Conservation (phyloP, 1,284 basidiomycete genomes). For the Rhodotorula sp. region DNA sequence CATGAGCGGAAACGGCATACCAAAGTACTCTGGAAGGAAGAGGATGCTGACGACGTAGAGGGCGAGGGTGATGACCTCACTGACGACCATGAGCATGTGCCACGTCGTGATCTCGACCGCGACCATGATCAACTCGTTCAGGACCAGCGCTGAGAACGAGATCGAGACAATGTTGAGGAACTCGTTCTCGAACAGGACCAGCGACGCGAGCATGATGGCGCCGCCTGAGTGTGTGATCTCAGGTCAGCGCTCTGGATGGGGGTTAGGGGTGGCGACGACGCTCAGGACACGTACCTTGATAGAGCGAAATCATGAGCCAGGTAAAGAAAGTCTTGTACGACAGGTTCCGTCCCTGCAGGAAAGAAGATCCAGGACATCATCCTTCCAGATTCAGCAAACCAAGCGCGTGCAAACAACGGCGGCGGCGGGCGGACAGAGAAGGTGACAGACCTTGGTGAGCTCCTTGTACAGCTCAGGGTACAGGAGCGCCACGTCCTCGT, state of each 20-base stretch:
- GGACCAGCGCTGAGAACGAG: conserved; percentile 90
- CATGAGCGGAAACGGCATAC: conserved; percentile 55
- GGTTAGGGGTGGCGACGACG: background rate
- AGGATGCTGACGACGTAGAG: conserved; percentile 90
- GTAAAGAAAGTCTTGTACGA: conserved; percentile 97
- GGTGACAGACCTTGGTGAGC: conserved; percentile 71
- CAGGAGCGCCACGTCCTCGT: conserved; percentile 86
- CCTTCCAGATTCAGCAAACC: background rate
- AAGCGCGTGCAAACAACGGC: background rate
- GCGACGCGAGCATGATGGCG: conserved; percentile 96
- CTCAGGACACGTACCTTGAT: conserved; percentile 69
- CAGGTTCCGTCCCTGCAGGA: conserved; percentile 72
- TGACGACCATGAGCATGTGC: conserved; percentile 94
- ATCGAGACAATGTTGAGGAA: conserved; percentile 98
- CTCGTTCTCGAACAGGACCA: conserved; percentile 94
- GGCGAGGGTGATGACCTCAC: conserved; percentile 81
- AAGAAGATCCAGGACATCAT: no score
- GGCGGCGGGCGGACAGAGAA: background rate
- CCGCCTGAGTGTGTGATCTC: conserved; percentile 60
- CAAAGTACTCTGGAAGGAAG: conserved; percentile 95
- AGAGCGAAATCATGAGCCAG: conserved; percentile 96
- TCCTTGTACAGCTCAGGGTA: conserved; percentile 99
- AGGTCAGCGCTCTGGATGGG: background rate
- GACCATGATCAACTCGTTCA: conserved; percentile 99
- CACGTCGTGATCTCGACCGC: conserved; percentile 52